Evolutionary conservation across 2,329 filamentous ascomycete species (phyloP).

Genomic region (Clarireedia hainanense): DNA sequence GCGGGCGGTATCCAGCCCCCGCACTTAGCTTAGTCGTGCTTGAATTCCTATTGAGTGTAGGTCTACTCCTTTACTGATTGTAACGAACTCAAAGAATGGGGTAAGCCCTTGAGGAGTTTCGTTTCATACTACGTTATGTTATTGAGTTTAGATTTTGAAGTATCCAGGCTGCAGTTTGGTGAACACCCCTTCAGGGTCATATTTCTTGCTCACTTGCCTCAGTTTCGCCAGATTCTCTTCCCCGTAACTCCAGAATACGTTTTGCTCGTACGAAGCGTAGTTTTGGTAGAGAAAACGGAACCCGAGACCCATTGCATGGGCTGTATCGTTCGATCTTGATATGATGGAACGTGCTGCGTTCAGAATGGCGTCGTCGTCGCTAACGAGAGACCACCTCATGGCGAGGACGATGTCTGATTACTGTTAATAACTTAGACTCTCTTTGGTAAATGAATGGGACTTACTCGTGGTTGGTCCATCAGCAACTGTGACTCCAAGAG

Average conservation of each 20-base stretch:
- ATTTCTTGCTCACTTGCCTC: background rate
- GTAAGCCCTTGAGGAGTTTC: background rate
- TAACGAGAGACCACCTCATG: background rate
- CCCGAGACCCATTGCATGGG: background rate
- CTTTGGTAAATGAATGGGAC: background rate
- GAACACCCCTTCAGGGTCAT: background rate
- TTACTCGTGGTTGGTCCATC: slow-evolving; percentile 13
- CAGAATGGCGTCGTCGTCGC: background rate
- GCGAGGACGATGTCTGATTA: background rate
- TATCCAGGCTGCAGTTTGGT: background rate
- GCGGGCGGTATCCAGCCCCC: too few species aligned
- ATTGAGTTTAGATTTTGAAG: background rate
- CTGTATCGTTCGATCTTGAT: background rate
- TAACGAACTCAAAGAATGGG: too few species aligned
- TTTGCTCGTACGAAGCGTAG: slow-evolving; percentile 6
- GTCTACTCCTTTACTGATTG: too few species aligned
- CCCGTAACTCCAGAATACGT: background rate
- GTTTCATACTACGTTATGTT: background rate
- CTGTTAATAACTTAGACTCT: background rate
- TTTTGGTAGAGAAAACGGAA: slow-evolving; percentile 2
- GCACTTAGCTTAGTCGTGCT: too few species aligned
- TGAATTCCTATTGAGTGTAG: too few species aligned
- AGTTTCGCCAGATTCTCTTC: background rate
- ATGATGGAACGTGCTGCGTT: background rate
- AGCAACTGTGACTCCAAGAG: slow-evolving; percentile 12